Evolutionary conservation across 805 yeast species (phyloP).

Genomic region (Wickerhamomyces queroliae): DNA sequence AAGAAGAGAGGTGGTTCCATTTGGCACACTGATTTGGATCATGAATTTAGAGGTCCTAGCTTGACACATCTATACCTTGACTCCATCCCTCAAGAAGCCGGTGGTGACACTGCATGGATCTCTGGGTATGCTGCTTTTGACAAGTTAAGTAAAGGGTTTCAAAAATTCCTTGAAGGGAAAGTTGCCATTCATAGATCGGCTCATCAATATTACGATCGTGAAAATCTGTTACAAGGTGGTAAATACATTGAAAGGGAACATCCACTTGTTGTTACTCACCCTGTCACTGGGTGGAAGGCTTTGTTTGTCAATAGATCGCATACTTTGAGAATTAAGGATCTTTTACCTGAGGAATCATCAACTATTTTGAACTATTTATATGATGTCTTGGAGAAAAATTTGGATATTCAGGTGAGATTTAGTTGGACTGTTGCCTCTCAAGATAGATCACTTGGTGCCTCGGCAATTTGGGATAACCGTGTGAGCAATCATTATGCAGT

Average conservation of each 20-base stretch:
- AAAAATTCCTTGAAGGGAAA: slow-evolving; percentile 47
- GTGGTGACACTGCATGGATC: slow-evolving; percentile 55
- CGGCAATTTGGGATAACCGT: slow-evolving; percentile 60
- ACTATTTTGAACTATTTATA: slow-evolving; percentile 38
- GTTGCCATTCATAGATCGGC: slow-evolving; percentile 38
- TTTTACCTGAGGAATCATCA: slow-evolving; percentile 42
- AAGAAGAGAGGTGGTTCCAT: slow-evolving; percentile 20
- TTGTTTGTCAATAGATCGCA: slow-evolving; percentile 43
- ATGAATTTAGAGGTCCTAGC: slow-evolving; percentile 52
- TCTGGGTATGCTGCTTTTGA: slow-evolving; percentile 57
- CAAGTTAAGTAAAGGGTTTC: slow-evolving; percentile 45
- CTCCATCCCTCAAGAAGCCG: slow-evolving; percentile 38
- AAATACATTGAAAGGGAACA: slow-evolving; percentile 45
- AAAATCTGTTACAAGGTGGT: slow-evolving; percentile 39
- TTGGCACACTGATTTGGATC: slow-evolving; percentile 52
- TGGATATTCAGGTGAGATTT: slow-evolving; percentile 51
- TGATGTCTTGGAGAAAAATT: slow-evolving; percentile 38
- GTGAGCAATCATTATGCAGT: slow-evolving; percentile 47
- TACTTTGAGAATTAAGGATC: slow-evolving; percentile 44
- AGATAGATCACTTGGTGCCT: slow-evolving; percentile 36
- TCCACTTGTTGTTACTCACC: slow-evolving; percentile 54
- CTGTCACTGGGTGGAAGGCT: slow-evolving; percentile 58
- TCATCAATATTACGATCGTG: slow-evolving; percentile 32
- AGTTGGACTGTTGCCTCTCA: slow-evolving; percentile 38
- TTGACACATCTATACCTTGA: slow-evolving; percentile 47